phyloP scores from a whole-genome alignment of 2,329 filamentous ascomycete species.

The Fusarium sterilihyphosum region DNA sequence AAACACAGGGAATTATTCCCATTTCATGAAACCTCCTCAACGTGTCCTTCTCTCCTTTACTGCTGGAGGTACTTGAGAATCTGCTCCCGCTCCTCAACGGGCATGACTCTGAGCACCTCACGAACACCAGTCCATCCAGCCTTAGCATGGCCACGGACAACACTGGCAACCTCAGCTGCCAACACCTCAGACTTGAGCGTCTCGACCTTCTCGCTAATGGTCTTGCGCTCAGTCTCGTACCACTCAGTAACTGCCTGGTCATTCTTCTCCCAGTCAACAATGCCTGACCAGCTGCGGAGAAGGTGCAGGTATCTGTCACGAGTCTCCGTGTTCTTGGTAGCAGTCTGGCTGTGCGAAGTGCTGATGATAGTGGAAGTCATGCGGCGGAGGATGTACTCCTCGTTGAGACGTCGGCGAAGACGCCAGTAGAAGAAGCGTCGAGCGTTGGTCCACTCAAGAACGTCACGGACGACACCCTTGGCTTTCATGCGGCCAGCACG shows the following conservation, averaged over 20 bases:
- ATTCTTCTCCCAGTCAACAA: conserved; percentile 79
- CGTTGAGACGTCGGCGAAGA: conserved; percentile 93
- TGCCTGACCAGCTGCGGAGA: conserved; percentile 83
- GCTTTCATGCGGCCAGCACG: conserved; percentile 97
- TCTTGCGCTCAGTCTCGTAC: conserved; percentile 95
- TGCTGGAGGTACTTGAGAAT: conserved; percentile 70
- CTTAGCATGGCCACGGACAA: conserved; percentile 63
- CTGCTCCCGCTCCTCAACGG: conserved; percentile 87
- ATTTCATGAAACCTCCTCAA: conserved; percentile 1
- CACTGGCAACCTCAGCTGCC: conserved; percentile 56
- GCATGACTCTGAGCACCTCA: conserved; percentile 85
- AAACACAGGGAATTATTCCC: conserved; percentile 18
- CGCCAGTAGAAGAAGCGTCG: conserved; percentile 99
- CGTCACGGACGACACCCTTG: conserved; percentile 90
- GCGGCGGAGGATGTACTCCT: conserved; percentile 96
- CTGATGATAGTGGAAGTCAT: conserved; percentile 65
- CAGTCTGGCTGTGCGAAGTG: conserved; percentile 44
- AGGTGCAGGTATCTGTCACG: conserved; percentile 77
- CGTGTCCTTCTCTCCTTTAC: conserved; percentile 38
- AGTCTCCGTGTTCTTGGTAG: conserved; percentile 58
- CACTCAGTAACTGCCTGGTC: conserved; percentile 89
- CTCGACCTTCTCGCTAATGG: conserved; percentile 85
- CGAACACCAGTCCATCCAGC: conserved; percentile 86
- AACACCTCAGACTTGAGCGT: conserved; percentile 79
- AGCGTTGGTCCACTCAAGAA: conserved; percentile 86